Percentiles rank a stretch among this genome's conserved stretches.
These are phyloP conservation scores for Emmonsiellopsis sp. DNA, from an alignment of 2,329 filamentous ascomycete species.

Conservation along the genomic window DNA sequence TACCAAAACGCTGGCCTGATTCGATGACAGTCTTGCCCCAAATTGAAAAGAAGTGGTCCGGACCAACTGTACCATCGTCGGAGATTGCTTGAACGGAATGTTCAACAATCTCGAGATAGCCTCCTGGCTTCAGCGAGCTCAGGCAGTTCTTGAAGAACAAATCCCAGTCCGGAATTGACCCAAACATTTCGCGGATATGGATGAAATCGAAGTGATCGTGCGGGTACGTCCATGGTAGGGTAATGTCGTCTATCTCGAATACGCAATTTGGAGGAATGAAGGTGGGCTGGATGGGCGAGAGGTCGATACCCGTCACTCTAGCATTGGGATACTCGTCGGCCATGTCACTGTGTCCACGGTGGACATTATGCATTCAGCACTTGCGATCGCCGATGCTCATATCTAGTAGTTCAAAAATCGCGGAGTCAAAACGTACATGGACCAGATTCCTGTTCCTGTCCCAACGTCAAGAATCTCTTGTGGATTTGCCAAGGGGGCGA, in stretches of 20 bases:
- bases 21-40: slow-evolving; percentile 14
- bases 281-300: slow-evolving; percentile 42
- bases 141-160: slow-evolving; percentile 30
- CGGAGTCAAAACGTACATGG: background rate
- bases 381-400: background rate
- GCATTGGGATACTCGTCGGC: slow-evolving; percentile 30
- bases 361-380: slow-evolving; percentile 4
- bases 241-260: slow-evolving; percentile 41
- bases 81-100: slow-evolving; percentile 14
- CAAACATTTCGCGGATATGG: slow-evolving; percentile 38
- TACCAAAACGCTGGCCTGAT: slow-evolving; percentile 15
- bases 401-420: background rate
- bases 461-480: slow-evolving; percentile 8
- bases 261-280: slow-evolving; percentile 38
- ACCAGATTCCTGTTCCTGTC: slow-evolving; percentile 5
- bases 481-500: slow-evolving; percentile 17
- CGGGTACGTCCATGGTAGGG: slow-evolving; percentile 32
- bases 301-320: slow-evolving; percentile 38
- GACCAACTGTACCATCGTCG: slow-evolving; percentile 15
- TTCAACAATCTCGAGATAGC: slow-evolving; percentile 29
- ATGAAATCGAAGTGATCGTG: slow-evolving; percentile 35
- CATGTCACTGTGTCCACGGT: slow-evolving; percentile 16
- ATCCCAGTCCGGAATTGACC: slow-evolving; percentile 39
- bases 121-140: slow-evolving; percentile 29
- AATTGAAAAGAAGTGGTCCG: slow-evolving; percentile 12